phyloP scores from a whole-genome alignment of 805 yeast genomes.

The Hanseniaspora guilliermondii region DNA sequence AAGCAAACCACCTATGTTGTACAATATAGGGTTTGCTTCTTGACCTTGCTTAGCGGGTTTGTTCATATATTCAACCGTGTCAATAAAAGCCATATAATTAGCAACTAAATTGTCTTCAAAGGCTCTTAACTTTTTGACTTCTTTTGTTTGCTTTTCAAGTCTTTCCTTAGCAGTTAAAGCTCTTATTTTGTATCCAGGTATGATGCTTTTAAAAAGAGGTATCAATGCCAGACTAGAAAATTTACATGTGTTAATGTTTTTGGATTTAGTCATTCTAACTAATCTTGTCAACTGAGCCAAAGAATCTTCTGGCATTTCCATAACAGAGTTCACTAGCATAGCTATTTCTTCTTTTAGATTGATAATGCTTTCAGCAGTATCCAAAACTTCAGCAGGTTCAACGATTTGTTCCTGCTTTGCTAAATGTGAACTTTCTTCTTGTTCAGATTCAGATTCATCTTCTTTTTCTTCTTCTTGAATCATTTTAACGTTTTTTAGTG shows the following conservation, averaged over 20 bases:
- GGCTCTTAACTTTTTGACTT: conserved; percentile 60
- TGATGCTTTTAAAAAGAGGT: conserved; percentile 70
- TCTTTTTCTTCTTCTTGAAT: conserved; percentile 5
- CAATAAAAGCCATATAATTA: conserved; percentile 58
- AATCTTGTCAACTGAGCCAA: conserved; percentile 51
- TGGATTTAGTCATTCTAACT: conserved; percentile 56
- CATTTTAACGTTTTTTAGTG: conserved; percentile 14
- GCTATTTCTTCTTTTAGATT: conserved; percentile 76
- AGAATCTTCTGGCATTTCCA: conserved; percentile 85
- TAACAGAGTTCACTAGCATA: conserved; percentile 57
- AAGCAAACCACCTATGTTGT: conserved; percentile 55
- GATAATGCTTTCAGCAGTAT: conserved; percentile 42
- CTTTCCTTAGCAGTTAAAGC: conserved; percentile 71
- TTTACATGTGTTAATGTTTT: conserved; percentile 52
- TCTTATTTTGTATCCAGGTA: conserved; percentile 80
- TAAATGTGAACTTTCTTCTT: conserved; percentile 17
- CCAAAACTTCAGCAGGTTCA: conserved; percentile 29
- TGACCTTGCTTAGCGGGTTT: conserved; percentile 28
- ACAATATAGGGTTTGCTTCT: conserved; percentile 28
- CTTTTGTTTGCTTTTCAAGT: conserved; percentile 70
- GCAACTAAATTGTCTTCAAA: conserved; percentile 69
- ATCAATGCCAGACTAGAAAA: conserved; percentile 67
- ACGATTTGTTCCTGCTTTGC: conserved; percentile 25
- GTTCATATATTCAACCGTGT: conserved; percentile 35
- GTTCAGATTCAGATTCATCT: conserved; percentile 15